Evolutionary conservation across 2,329 filamentous ascomycete genomes (phyloP).

Genomic region (Penicillium sp.): DNA sequence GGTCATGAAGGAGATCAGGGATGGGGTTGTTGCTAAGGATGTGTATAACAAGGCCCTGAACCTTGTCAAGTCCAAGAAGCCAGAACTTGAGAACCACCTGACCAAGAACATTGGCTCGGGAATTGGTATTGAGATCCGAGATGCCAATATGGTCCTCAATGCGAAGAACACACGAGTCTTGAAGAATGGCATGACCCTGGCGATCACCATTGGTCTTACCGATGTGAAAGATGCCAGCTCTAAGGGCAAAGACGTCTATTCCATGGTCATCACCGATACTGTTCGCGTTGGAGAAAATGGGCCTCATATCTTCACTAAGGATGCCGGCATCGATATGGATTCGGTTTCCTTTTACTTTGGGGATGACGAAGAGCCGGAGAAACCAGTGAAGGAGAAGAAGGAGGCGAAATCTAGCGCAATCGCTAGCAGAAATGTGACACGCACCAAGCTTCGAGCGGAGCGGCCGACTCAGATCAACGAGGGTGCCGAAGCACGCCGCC

Average conservation of each 20-base stretch:
- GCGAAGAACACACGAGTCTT: slow-evolving; percentile 79
- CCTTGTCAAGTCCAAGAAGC: slow-evolving; percentile 84
- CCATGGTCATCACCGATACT: slow-evolving; percentile 87
- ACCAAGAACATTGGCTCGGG: slow-evolving; percentile 88
- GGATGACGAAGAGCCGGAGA: slow-evolving; percentile 80
- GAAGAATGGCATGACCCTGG: slow-evolving; percentile 96
- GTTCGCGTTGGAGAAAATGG: slow-evolving; percentile 73
- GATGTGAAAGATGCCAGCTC: slow-evolving; percentile 85
- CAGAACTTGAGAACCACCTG: slow-evolving; percentile 93
- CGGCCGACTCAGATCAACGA: slow-evolving; percentile 85
- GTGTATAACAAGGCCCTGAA: slow-evolving; percentile 84
- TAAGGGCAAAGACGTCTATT: slow-evolving; percentile 86
- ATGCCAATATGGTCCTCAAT: slow-evolving; percentile 79
- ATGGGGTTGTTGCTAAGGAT: slow-evolving; percentile 83
- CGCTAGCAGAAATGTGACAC: slow-evolving; percentile 92
- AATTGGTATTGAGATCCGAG: slow-evolving; percentile 88
- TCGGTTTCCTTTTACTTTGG: slow-evolving; percentile 99
- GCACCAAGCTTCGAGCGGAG: slow-evolving; percentile 87
- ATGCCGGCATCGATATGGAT: slow-evolving; percentile 87
- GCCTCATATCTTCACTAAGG: slow-evolving; percentile 85
- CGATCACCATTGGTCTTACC: slow-evolving; percentile 83
- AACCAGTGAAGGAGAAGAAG: slow-evolving; percentile 80
- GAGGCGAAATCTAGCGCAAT: slow-evolving; percentile 80
- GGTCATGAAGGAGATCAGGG: slow-evolving; percentile 86
- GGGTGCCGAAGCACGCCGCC: slow-evolving; percentile 80